These are phyloP conservation scores for Kodamaea sp. DNA, from an alignment of 1,139 yeast genomes.

Conservation along the genomic window DNA sequence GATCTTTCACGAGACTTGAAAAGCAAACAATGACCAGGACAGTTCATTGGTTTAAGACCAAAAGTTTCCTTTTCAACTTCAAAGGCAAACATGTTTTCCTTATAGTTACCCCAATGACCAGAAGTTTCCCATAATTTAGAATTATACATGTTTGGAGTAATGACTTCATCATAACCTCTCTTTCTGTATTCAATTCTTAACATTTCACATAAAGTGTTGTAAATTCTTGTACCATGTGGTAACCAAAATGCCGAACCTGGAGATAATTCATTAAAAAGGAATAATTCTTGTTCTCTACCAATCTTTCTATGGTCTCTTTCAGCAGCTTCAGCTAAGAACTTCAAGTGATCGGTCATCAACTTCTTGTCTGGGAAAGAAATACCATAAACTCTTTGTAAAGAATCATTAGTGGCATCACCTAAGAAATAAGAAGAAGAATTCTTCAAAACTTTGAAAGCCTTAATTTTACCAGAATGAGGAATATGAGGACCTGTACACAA, in stretches of 20 bases:
- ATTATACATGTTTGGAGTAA: slow-evolving; percentile 97
- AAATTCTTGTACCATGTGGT: slow-evolving; percentile 97
- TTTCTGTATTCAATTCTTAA: slow-evolving; percentile 78
- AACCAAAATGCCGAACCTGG: slow-evolving; percentile 98
- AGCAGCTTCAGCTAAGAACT: slow-evolving; percentile 94
- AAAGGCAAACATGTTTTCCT: slow-evolving; percentile 95
- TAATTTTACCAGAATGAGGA: slow-evolving; percentile 95
- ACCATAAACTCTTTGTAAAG: slow-evolving; percentile 97
- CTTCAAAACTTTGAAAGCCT: slow-evolving; percentile 90
- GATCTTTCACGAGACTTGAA: slow-evolving; percentile 87
- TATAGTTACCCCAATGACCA: slow-evolving; percentile 97
- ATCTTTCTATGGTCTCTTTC: slow-evolving; percentile 96
- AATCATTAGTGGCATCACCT: slow-evolving; percentile 90
- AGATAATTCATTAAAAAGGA: slow-evolving; percentile 91
- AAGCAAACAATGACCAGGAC: slow-evolving; percentile 95
- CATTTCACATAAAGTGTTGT: slow-evolving; percentile 75
- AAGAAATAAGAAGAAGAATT: slow-evolving; percentile 95
- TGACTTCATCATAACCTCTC: slow-evolving; percentile 96
- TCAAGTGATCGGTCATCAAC: slow-evolving; percentile 90
- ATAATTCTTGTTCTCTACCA: slow-evolving; percentile 94
- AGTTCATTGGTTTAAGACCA: slow-evolving; percentile 97
- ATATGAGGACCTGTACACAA: slow-evolving; percentile 98
- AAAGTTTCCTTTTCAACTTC: slow-evolving; percentile 87
- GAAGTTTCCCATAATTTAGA: slow-evolving; percentile 95
- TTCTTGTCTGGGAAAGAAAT: slow-evolving; percentile 98